Evolutionary conservation across 805 yeast species (phyloP).

Genomic region (Starmerella lactis-condensi): DNA sequence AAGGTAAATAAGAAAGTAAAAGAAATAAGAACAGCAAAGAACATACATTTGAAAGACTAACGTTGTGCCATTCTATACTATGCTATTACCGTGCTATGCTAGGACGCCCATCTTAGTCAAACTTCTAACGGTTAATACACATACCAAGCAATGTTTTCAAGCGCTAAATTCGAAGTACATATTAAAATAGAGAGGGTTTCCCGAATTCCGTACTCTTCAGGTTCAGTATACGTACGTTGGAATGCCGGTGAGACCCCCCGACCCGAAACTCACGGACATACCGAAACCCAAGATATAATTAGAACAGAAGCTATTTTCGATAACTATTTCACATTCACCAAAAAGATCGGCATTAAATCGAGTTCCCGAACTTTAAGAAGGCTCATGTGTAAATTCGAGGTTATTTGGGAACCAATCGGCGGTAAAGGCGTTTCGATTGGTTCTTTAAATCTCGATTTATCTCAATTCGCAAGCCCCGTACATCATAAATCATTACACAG

Average conservation of each 20-base stretch:
- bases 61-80: too few relatives aligned
- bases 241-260: constrained; percentile 34
- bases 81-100: too few relatives aligned
- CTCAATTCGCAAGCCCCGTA: constrained; percentile 37
- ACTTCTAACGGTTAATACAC: too few relatives aligned
- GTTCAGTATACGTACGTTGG: constrained; percentile 49
- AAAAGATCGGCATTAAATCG: constrained; percentile 26
- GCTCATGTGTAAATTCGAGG: constrained; percentile 27
- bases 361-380: constrained; percentile 24
- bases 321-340: constrained; percentile 24
- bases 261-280: constrained; percentile 30
- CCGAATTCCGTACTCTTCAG: constrained; percentile 70
- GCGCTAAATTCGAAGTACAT: constrained; percentile 42
- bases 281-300: constrained; percentile 29
- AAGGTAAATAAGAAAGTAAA: too few relatives aligned
- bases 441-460: constrained; percentile 40
- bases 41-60: too few relatives aligned
- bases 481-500: not conserved
- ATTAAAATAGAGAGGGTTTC: constrained; percentile 48
- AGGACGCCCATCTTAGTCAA: too few relatives aligned
- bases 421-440: constrained; percentile 41
- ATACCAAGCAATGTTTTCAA: constrained; percentile 22
- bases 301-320: constrained; percentile 38
- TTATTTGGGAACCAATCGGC: constrained; percentile 27
- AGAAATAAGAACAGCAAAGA: too few relatives aligned